phyloP scores from a whole-genome alignment of 257 asterid species.

The Solanum habrochaites region DNA sequence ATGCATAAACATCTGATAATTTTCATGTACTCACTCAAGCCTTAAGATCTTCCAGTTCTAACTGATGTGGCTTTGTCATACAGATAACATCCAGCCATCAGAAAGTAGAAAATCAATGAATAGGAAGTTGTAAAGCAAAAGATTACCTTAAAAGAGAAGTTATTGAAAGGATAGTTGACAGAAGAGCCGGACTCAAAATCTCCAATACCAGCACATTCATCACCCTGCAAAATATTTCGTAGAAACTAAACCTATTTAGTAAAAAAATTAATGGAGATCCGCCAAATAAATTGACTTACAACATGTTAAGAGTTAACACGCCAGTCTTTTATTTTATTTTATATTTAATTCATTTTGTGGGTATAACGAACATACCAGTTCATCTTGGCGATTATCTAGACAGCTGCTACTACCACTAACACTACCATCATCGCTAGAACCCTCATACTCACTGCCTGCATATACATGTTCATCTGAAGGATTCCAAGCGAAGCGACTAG shows the following conservation, averaged over 20 bases:
- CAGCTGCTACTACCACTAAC: slow-evolving; percentile 78
- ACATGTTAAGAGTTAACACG: background rate
- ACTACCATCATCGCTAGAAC: slow-evolving; percentile 86
- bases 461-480: slow-evolving; percentile 83
- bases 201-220: slow-evolving; percentile 50
- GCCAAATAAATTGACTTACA: background rate
- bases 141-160: slow-evolving; percentile 88
- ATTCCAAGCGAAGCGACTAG: slow-evolving; percentile 93
- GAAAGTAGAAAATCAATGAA: background rate
- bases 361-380: slow-evolving; percentile 38
- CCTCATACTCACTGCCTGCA: slow-evolving; percentile 76
- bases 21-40: background rate
- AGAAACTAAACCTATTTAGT: background rate
- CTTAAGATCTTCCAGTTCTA: background rate
- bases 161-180: slow-evolving; percentile 84
- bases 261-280: background rate
- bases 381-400: slow-evolving; percentile 87
- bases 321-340: background rate
- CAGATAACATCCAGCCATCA: background rate
- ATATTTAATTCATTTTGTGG: background rate
- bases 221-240: slow-evolving; percentile 34
- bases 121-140: background rate
- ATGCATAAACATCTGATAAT: background rate
- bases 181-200: slow-evolving; percentile 66
- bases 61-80: background rate